These are phyloP conservation scores for Dicorynia guianensis DNA, from an alignment of 306 rosid species.

Conservation along the genomic window DNA sequence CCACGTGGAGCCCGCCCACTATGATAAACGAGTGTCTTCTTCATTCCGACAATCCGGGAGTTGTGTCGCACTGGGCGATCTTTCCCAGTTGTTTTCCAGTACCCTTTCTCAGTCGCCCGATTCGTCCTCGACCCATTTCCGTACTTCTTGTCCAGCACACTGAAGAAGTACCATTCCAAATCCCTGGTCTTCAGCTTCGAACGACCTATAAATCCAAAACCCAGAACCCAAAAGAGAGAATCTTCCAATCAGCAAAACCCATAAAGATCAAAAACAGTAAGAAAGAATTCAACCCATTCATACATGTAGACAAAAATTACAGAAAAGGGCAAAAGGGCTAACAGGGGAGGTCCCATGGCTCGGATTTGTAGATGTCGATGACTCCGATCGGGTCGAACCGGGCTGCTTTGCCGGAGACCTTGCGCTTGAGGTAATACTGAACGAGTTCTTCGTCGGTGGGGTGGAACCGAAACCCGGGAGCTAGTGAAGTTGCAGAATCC, in stretches of 20 bases:
- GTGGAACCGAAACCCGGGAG: slow-evolving; percentile 95
- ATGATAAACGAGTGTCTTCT: slow-evolving; percentile 92
- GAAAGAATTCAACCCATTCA: neutral
- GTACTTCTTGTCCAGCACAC: slow-evolving; percentile 79
- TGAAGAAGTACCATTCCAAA: slow-evolving; percentile 93
- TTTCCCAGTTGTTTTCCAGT: slow-evolving; percentile 98
- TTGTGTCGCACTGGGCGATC: slow-evolving; percentile 60
- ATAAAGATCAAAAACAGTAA: neutral
- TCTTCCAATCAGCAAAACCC: neutral
- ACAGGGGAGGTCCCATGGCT: slow-evolving; percentile 98
- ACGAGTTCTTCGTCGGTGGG: slow-evolving; percentile 94
- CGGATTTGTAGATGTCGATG: slow-evolving; percentile 77
- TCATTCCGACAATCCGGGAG: slow-evolving; percentile 70
- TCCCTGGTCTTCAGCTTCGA: slow-evolving; percentile 84
- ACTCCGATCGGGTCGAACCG: slow-evolving; percentile 67
- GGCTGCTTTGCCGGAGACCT: slow-evolving; percentile 57
- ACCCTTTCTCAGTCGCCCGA: slow-evolving; percentile 85
- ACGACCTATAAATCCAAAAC: slow-evolving; percentile 45
- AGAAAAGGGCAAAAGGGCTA: slow-evolving; percentile 28
- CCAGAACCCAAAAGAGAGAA: neutral
- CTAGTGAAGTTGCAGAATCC: slow-evolving; percentile 48
- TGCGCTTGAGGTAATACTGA: slow-evolving; percentile 73
- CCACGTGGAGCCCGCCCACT: slow-evolving; percentile 85
- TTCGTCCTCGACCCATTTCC: slow-evolving; percentile 84
- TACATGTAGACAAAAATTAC: neutral